Conservation (phyloP, 192 early-diverging fungal species). For the Coemansia pectinata region DNA sequence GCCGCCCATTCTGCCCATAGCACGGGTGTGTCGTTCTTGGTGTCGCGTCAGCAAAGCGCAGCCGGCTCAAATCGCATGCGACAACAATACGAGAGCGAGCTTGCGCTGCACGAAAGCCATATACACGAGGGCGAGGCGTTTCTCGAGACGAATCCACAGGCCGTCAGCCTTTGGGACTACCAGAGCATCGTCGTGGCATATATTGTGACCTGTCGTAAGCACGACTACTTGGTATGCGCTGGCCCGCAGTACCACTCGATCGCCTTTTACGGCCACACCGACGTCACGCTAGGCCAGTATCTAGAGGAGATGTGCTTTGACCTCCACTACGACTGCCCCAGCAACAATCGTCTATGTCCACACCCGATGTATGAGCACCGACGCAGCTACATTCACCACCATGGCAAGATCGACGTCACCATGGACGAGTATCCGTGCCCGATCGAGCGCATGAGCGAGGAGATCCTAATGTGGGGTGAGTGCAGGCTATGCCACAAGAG, state of each 20-base stretch:
- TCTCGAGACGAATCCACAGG: slow-evolving; percentile 41
- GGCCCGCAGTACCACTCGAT: slow-evolving; percentile 78
- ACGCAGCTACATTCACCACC: slow-evolving; percentile 84
- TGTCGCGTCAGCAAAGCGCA: slow-evolving; percentile 54
- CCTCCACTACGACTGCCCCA: slow-evolving; percentile 63
- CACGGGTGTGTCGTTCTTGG: slow-evolving; percentile 48
- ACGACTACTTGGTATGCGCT: slow-evolving; percentile 57
- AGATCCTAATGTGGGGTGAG: slow-evolving; percentile 87
- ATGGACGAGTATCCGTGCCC: slow-evolving; percentile 65
- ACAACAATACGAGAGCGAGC: slow-evolving; percentile 55
- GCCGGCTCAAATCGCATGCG: slow-evolving; percentile 48
- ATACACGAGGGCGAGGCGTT: slow-evolving; percentile 50
- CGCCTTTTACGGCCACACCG: slow-evolving; percentile 73
- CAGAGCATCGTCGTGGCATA: slow-evolving; percentile 54
- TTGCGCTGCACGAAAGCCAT: slow-evolving; percentile 43
- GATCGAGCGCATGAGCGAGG: slow-evolving; percentile 67
- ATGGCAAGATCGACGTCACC: slow-evolving; percentile 73
- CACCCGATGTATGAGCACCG: slow-evolving; percentile 79
- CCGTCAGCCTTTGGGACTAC: slow-evolving; percentile 53
- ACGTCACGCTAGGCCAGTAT: slow-evolving; percentile 87
- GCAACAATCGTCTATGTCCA: slow-evolving; percentile 64
- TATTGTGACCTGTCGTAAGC: slow-evolving; percentile 49
- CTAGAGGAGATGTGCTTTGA: slow-evolving; percentile 80
- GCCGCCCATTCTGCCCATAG: neutral
- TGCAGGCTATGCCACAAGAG: slow-evolving; percentile 73